phyloP scores from a whole-genome alignment of 139 green algal genomes.

The Edaphochlamys debaryana region DNA sequence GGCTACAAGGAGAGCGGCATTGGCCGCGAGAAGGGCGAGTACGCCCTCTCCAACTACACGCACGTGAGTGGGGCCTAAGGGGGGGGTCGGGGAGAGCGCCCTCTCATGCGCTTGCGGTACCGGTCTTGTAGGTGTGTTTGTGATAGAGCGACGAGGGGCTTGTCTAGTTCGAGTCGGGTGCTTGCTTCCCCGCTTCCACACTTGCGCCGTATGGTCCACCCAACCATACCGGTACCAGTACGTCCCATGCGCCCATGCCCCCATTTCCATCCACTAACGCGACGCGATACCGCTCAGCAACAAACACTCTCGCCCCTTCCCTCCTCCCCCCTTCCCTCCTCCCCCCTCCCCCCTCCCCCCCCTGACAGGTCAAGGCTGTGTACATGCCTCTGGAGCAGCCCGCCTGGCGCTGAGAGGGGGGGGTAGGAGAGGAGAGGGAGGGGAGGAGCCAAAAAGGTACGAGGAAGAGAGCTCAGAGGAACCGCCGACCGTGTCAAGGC shows the following conservation, averaged over 20 bases:
- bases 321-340: too few relatives aligned
- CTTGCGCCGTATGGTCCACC: too few relatives aligned
- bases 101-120: neutral
- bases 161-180: too few relatives aligned
- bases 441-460: neutral
- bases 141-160: neutral
- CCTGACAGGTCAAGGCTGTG: slow-evolving; percentile 67
- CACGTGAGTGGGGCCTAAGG: slow-evolving; percentile 46
- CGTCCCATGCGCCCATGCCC: too few relatives aligned
- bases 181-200: too few relatives aligned
- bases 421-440: neutral
- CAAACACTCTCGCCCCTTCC: neutral
- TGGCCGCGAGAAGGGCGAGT: slow-evolving; percentile 76
- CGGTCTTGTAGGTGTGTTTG: neutral
- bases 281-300: too few relatives aligned
- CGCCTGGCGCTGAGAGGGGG: slow-evolving; percentile 49
- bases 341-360: too few relatives aligned
- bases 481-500: too few relatives aligned
- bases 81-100: neutral
- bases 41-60: slow-evolving; percentile 75
- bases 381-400: slow-evolving; percentile 56
- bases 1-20: slow-evolving; percentile 79
- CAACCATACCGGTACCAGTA: too few relatives aligned
- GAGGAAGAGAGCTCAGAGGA: too few relatives aligned
- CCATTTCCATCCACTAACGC: too few relatives aligned